Evolutionary conservation across 1,139 yeast species (phyloP).

Genomic region (Taiozyma sp.): DNA sequence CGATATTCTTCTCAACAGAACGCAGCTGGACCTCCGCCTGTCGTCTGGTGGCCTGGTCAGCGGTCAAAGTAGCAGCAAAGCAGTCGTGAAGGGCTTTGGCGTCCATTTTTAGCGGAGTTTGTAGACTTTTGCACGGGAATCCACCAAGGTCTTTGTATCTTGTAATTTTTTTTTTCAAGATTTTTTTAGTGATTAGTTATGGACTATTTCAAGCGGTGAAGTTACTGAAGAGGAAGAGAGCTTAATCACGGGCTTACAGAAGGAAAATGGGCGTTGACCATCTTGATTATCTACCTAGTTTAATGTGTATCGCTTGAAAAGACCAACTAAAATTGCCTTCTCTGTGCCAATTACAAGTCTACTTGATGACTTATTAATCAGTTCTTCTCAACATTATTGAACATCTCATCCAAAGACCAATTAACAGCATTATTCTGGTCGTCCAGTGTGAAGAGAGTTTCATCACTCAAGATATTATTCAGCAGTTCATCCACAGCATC

Average conservation of each 20-base stretch:
- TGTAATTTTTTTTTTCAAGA: not conserved
- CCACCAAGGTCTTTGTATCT: not conserved
- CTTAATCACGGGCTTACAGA: no score
- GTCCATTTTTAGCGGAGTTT: slow-evolving; percentile 45
- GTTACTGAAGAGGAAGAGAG: no score
- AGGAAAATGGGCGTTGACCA: no score
- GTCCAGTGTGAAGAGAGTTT: slow-evolving; percentile 8
- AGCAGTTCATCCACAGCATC: slow-evolving; percentile 19
- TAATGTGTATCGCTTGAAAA: no score
- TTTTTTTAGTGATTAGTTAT: not conserved
- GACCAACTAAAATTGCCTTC: no score
- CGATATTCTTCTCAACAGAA: slow-evolving; percentile 50
- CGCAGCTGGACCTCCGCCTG: slow-evolving; percentile 67
- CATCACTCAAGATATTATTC: slow-evolving; percentile 14
- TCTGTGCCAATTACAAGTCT: no score
- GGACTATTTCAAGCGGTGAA: no score
- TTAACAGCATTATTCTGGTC: slow-evolving; percentile 2
- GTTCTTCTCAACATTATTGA: not conserved
- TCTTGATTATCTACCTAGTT: no score
- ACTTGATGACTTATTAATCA: not conserved
- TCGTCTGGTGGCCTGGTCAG: slow-evolving; percentile 55
- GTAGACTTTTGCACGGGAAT: not conserved
- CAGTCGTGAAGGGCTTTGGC: slow-evolving; percentile 61
- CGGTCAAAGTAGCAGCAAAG: slow-evolving; percentile 75
- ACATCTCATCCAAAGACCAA: slow-evolving; percentile 2